Evolutionary conservation across 352 stramenopile species (phyloP).

Genomic region (Pelagophyceae sp.): DNA sequence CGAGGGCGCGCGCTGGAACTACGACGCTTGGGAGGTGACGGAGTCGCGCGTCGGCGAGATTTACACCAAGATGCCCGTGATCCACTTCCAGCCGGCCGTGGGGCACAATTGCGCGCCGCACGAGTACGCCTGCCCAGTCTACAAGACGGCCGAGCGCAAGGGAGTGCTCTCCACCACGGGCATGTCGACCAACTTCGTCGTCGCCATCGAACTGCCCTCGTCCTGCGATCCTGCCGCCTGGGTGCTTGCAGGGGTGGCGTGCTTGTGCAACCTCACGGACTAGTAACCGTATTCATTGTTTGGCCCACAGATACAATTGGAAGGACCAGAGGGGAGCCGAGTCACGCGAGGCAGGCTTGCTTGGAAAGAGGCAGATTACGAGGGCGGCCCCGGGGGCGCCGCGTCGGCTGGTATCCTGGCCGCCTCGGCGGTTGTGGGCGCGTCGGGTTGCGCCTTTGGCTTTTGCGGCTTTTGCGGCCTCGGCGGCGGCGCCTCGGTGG

Average conservation of each 20-base stretch:
- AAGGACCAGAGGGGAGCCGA: background rate
- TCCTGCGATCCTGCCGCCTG: conserved; percentile 68
- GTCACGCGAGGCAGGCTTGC: background rate
- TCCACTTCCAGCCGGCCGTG: conserved; percentile 75
- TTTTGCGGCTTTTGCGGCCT: background rate
- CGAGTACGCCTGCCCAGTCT: conserved; percentile 79
- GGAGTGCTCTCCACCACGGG: conserved; percentile 78
- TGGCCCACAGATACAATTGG: background rate
- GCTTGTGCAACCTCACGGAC: conserved; percentile 78
- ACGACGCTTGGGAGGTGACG: conserved; percentile 51
- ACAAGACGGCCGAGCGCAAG: conserved; percentile 83
- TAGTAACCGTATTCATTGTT: conserved; percentile 20
- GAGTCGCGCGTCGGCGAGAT: conserved; percentile 77
- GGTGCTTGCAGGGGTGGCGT: conserved; percentile 79
- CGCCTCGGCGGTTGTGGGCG: background rate
- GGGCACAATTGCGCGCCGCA: conserved; percentile 53
- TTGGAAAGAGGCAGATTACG: background rate
- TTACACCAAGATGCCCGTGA: conserved; percentile 71
- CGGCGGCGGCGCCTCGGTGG: too few relatives aligned
- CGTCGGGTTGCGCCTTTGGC: background rate
- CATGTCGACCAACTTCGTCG: conserved; percentile 85
- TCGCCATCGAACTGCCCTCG: conserved; percentile 76
- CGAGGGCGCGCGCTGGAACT: conserved; percentile 72
- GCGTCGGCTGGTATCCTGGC: too few relatives aligned
- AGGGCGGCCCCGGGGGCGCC: background rate